Evolutionary conservation across 371 early-diverging fungal genomes (phyloP).

Genomic region (Phascolomyces articulosus): DNA sequence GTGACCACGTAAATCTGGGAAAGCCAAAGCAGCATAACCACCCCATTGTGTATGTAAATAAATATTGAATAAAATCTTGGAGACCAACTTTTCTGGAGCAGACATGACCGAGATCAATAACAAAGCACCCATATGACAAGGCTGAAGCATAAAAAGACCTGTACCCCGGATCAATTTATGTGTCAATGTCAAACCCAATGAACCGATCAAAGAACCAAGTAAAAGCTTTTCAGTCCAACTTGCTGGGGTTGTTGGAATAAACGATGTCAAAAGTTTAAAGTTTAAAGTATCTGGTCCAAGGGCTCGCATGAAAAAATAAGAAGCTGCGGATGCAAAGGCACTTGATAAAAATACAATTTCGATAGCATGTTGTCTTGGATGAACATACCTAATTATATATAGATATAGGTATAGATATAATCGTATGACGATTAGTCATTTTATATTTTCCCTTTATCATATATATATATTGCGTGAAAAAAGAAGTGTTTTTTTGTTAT

Average conservation of each 20-base stretch:
- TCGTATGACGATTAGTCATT: neutral
- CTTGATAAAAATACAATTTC: conserved; percentile 59
- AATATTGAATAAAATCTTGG: conserved; percentile 65
- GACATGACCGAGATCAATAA: conserved; percentile 54
- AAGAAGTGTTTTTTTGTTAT: neutral
- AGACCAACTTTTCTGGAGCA: conserved; percentile 46
- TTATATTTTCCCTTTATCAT: neutral
- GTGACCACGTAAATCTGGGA: conserved; percentile 64
- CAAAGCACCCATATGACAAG: conserved; percentile 67
- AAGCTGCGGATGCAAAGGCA: conserved; percentile 40
- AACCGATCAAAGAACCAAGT: conserved; percentile 36
- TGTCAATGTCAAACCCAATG: conserved; percentile 43
- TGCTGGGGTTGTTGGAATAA: conserved; percentile 35
- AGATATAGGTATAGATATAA: neutral
- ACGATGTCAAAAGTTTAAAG: conserved; percentile 31
- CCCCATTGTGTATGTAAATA: conserved; percentile 70
- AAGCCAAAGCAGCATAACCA: conserved; percentile 55
- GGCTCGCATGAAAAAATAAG: conserved; percentile 47
- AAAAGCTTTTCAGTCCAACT: conserved; percentile 47
- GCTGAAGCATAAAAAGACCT: conserved; percentile 61
- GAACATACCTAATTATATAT: conserved; percentile 51
- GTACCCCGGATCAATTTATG: conserved; percentile 57
- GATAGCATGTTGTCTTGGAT: conserved; percentile 60
- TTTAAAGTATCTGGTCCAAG: conserved; percentile 43
- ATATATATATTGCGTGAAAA: neutral